phyloP scores from a whole-genome alignment of 768 basidiomycete species.

The Leccinum disarticulatum region DNA sequence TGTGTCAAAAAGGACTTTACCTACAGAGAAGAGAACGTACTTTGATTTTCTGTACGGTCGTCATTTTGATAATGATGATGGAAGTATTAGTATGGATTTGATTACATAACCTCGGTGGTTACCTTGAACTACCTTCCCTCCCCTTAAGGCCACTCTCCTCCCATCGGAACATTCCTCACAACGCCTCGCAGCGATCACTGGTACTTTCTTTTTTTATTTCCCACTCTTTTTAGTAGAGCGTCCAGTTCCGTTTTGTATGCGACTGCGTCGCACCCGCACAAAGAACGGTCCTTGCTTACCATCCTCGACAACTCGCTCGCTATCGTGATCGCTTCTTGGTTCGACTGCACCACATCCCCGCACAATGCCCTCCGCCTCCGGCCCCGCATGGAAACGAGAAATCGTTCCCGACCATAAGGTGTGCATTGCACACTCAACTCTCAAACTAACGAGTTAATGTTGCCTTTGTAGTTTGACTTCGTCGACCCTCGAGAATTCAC shows the following conservation, averaged over 20 bases:
- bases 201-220: slow-evolving; percentile 23
- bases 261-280: slow-evolving; percentile 35
- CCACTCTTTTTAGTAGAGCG: slow-evolving; percentile 23
- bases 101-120: slow-evolving; percentile 20
- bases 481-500: slow-evolving; percentile 92
- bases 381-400: slow-evolving; percentile 94
- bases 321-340: slow-evolving; percentile 18
- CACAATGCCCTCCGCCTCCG: slow-evolving; percentile 41
- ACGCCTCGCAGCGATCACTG: slow-evolving; percentile 3
- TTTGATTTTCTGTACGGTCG: slow-evolving; percentile 90
- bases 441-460: slow-evolving; percentile 1
- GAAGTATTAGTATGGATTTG: background rate
- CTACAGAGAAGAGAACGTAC: slow-evolving; percentile 37
- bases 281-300: slow-evolving; percentile 26
- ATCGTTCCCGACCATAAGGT: slow-evolving; percentile 98
- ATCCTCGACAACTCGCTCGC: slow-evolving; percentile 25
- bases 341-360: slow-evolving; percentile 1
- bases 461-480: slow-evolving; percentile 81
- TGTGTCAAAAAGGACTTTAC: slow-evolving; percentile 10
- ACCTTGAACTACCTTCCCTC: background rate
- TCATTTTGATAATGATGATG: slow-evolving; percentile 47
- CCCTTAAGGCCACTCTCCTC: background rate
- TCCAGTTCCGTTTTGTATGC: slow-evolving; percentile 25
- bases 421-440: slow-evolving; percentile 1
- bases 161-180: slow-evolving; percentile 6